A percentile compares a stretch with the other conserved stretches of the same genome.
These are phyloP conservation scores for Fistulinella prunicolor DNA, from an alignment of 768 basidiomycete genomes.

Conservation along the genomic window DNA sequence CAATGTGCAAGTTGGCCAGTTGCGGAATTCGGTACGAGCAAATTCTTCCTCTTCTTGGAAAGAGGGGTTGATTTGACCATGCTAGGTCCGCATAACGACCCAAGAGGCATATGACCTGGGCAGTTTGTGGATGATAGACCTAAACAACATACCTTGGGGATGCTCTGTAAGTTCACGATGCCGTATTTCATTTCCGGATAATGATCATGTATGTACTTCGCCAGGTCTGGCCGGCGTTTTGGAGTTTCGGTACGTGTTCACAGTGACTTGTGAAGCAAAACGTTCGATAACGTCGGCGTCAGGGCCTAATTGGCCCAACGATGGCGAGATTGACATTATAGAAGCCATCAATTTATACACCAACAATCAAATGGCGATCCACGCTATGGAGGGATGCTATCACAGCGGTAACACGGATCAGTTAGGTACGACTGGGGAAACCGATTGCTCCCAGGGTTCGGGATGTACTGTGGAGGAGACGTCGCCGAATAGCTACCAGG, in stretches of 20 bases:
- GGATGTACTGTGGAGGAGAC: constrained; percentile 32
- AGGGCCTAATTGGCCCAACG: constrained; percentile 39
- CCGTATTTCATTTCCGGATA: constrained; percentile 3
- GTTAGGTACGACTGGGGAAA: constrained; percentile 29
- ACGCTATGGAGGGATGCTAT: constrained; percentile 43
- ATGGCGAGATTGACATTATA: constrained; percentile 59
- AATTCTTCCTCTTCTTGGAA: background rate
- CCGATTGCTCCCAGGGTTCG: constrained; percentile 21
- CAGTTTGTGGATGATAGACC: constrained; percentile 46
- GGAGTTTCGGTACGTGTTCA: constrained; percentile 26
- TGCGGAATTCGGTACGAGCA: constrained; percentile 55
- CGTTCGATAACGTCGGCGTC: background rate
- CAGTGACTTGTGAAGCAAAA: background rate
- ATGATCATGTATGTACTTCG: background rate
- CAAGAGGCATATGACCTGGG: constrained; percentile 42
- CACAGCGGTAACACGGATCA: constrained; percentile 30
- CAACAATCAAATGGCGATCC: constrained; percentile 57
- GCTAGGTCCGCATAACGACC: constrained; percentile 45
- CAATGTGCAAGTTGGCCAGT: constrained; percentile 46
- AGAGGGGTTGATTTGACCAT: background rate
- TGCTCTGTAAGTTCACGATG: constrained; percentile 44
- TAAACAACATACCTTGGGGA: constrained; percentile 52
- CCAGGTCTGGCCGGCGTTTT: constrained; percentile 33
- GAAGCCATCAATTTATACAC: constrained; percentile 54
- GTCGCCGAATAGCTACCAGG: constrained; percentile 27